These are phyloP conservation scores for Globisporangium cylindrosporum DNA, from an alignment of 352 stramenopile genomes.

Conservation along the genomic window DNA sequence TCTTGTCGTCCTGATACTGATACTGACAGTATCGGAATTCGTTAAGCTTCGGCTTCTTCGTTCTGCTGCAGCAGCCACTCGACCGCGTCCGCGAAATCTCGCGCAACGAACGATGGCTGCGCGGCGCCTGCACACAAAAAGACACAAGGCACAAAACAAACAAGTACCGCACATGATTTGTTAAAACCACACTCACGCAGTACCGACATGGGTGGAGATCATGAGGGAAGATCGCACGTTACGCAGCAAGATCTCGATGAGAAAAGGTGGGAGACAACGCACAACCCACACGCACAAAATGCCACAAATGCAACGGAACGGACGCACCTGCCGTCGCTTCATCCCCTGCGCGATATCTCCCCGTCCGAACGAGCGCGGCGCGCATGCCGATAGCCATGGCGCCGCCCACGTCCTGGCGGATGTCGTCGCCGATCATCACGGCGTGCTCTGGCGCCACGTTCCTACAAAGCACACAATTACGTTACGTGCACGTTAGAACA, in stretches of 20 bases:
- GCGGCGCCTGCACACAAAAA: conserved; percentile 5
- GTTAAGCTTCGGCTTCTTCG: not conserved
- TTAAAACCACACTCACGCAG: not conserved
- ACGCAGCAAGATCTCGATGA: not conserved
- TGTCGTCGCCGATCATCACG: conserved; percentile 61
- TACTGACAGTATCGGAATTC: not conserved
- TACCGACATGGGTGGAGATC: not conserved
- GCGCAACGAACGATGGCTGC: conserved; percentile 24
- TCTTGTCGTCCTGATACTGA: not conserved
- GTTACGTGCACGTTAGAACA: not conserved
- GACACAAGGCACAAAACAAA: not conserved
- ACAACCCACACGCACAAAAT: not conserved
- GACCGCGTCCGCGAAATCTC: conserved; percentile 28
- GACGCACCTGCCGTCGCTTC: conserved; percentile 12
- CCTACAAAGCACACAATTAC: conserved; percentile 15
- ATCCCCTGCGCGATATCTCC: conserved; percentile 46
- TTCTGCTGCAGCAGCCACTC: conserved; percentile 28
- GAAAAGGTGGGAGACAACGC: not conserved
- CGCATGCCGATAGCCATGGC: conserved; percentile 46
- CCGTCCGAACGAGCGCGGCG: conserved; percentile 43
- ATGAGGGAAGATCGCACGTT: not conserved
- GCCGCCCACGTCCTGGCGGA: conserved; percentile 45
- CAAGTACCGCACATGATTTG: not conserved
- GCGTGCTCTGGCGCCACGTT: conserved; percentile 26
- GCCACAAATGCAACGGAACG: no score